Conservation (phyloP, 2,329 filamentous ascomycete genomes). For the Colletotrichum simmondsii region DNA sequence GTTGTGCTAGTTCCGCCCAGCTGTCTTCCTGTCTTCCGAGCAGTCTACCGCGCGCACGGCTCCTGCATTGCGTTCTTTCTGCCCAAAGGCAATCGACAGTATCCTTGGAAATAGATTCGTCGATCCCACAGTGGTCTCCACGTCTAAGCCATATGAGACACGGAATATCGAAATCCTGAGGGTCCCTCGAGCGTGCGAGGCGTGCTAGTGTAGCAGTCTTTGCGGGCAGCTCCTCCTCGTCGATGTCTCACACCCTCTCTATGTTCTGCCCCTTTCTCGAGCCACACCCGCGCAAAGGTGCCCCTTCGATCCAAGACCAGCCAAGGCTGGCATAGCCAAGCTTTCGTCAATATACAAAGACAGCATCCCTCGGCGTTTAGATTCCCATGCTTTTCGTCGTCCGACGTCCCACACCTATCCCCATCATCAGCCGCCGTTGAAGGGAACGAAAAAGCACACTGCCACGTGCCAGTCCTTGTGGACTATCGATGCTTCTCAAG, state of each 20-base stretch:
- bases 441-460: not conserved
- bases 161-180: not conserved
- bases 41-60: conserved; percentile 14
- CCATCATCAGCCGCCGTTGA: not conserved
- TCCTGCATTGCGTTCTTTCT: not conserved
- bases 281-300: not conserved
- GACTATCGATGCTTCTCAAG: not conserved
- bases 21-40: not conserved
- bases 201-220: conserved; percentile 8
- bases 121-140: conserved; percentile 24
- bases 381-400: not conserved
- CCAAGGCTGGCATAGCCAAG: not conserved
- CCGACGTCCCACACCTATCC: not conserved
- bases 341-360: conserved; percentile 13
- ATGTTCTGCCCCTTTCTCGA: not conserved
- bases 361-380: not conserved
- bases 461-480: not conserved
- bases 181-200: not conserved
- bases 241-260: conserved; percentile 17
- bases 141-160: conserved; percentile 19
- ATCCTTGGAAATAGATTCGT: conserved; percentile 17
- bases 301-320: not conserved
- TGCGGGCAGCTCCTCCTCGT: conserved; percentile 9
- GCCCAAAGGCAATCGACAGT: conserved; percentile 11
- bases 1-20: conserved; percentile 1